Base-by-base conservation (phyloP, 768 basidiomycete species). In the Pleurotus citrinopileatus region DNA sequence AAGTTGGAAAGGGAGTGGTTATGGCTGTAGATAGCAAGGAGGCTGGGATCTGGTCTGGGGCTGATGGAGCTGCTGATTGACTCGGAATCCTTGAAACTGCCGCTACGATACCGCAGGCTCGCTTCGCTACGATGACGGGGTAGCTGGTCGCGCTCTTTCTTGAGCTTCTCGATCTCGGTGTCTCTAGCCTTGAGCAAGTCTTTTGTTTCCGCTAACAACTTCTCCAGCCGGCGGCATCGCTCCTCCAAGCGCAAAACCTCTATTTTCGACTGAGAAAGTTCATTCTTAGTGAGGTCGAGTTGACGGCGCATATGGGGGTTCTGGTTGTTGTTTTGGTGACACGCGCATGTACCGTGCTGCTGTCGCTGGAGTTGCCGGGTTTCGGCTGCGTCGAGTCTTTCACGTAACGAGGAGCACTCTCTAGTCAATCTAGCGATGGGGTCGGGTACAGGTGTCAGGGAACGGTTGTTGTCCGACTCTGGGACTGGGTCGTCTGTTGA, bases 181-280 rank as follows among this genome's bases (percentile, higher is more conserved):
- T 89, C 88, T 56, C 81, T 78, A 1, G 72, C 57, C 54, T 75
- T 77, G 59, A 89, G 65, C 44, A 81, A 58, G 10, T 88, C 85
- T 46, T 80, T 75, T 44, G 84, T 81, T 59, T 89, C 87, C 60
- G 75, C 80, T 55, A 90, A 69, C 15, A 82, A 75, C 60, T 72
- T 78, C 61, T 90, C 87, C 45, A 89, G 73, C 63, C 75, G 66
- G 65, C 73, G 79, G 67, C 80, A 86, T 13, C 81, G 77, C 57
- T 89, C 88, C 52, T 85, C 78, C 28, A 85, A 69, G 43, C 77
- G 80, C 25, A 76, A 67, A 19, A 81, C 72, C 46, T 87, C 82
- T 53, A 72, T 67, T 57, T 78, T 77, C 10, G 81, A 74, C 55
- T 77, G 78, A 46, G 78, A 72, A 29, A 84, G 75, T 54, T 84